Base-by-base conservation (phyloP, 2,329 filamentous ascomycete genomes). In the Colletotrichum gigasporum region DNA sequence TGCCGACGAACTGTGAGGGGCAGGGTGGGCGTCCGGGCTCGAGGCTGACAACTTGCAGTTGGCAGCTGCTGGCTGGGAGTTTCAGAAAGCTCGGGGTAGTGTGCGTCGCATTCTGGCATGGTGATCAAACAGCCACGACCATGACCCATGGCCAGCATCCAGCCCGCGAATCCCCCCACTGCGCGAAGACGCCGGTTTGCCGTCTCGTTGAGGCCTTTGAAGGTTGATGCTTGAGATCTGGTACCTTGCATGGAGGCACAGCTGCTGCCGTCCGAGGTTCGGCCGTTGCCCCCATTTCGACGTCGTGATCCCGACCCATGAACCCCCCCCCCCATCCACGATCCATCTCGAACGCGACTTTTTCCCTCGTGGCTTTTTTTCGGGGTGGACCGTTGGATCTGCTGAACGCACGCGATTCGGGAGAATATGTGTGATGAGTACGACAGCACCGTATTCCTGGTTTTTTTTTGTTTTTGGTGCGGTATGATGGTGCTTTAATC, bases 111-210 rank as follows among this genome's bases (percentile, higher is more conserved):
- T 51, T 56, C 57, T 57, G 50, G 39, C 37, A 54, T 35, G 65
- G 54, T 62, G 61, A 68, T 68, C 67, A 68, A 67, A 68, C 67
- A 60, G 57, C 60, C 54, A 64, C 55, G 34, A 59, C 57, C 63
- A 61, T 48, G 51, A 50, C 52, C 51, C 63, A 63, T 51, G 50
- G 51, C 45, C 32, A 30, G 47, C 34, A 39, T 48, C 56, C 50
- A 62, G 63, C 30, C 45, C 20, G 37, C 24, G 45, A 62, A 24
- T 44, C 39, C 22, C 63, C 45, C 37, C 50, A 52, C 44, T n/a
- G 24, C 58, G 48, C 28, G 58, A 51, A 39, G 48, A 63, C 52
- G 51, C 58, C 58, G 58, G 22, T 52, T 56, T 58, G 48, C 55
- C 62, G 61, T 60, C 45, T 65, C 62, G 55, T 55, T 39, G 34